Conservation (phyloP, 495 filamentous ascomycete species). For the Cudoniella acicularis region DNA sequence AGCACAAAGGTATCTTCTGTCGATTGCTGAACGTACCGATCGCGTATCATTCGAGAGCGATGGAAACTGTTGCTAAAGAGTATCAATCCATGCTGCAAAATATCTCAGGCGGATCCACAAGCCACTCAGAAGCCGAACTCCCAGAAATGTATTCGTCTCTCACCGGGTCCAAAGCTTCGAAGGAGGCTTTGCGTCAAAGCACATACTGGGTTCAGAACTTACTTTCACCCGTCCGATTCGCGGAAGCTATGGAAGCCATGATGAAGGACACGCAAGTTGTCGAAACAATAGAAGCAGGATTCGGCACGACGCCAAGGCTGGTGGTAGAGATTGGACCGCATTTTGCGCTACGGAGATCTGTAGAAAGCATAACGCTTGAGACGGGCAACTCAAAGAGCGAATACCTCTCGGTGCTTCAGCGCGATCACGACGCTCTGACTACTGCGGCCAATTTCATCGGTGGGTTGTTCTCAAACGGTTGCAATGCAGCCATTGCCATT, state of each 20-base stretch:
- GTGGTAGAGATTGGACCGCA: slow-evolving; percentile 65
- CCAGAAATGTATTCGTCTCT: slow-evolving; percentile 36
- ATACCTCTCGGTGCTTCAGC: slow-evolving; percentile 33
- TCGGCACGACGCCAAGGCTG: slow-evolving; percentile 1
- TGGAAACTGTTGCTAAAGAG: slow-evolving; percentile 40
- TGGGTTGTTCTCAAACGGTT: slow-evolving; percentile 13
- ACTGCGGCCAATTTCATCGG: slow-evolving; percentile 39
- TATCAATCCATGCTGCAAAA: slow-evolving; percentile 16
- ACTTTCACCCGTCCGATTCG: slow-evolving; percentile 46
- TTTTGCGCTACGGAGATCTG: slow-evolving; percentile 53
- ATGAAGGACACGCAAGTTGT: slow-evolving; percentile 18
- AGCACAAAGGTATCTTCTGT: slow-evolving; percentile 42
- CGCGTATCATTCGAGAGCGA: slow-evolving; percentile 62
- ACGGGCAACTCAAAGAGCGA: slow-evolving; percentile 4
- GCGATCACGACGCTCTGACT: slow-evolving; percentile 41
- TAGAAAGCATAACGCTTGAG: slow-evolving; percentile 47
- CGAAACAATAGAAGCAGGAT: no score
- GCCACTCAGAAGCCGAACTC: slow-evolving; percentile 23
- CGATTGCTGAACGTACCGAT: slow-evolving; percentile 49
- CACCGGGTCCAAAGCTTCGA: slow-evolving; percentile 24
- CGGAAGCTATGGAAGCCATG: background rate
- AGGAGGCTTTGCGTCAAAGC: slow-evolving; percentile 28
- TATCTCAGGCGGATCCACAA: background rate
- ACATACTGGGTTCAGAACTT: slow-evolving; percentile 53
- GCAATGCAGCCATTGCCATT: slow-evolving; percentile 33